A percentile compares a stretch with the other conserved stretches of the same genome.
Evolutionary conservation across 2,329 filamentous ascomycete species (phyloP).

Genomic region (Emmonsiellopsis sp.): DNA sequence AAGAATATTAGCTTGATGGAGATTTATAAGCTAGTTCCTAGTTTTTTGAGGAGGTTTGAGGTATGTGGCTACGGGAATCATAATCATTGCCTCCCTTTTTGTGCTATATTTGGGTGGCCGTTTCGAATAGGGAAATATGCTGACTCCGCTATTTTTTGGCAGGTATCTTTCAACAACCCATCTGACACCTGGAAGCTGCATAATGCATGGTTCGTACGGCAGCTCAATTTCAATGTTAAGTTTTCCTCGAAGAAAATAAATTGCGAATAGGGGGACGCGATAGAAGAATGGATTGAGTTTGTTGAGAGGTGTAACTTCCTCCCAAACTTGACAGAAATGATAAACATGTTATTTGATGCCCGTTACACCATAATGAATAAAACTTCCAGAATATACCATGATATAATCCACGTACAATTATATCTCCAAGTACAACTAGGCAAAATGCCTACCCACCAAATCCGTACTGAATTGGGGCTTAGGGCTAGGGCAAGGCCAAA

Average conservation of each 20-base stretch:
- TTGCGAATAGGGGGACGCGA: background rate
- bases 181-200: slow-evolving; percentile 32
- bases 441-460: too few relatives aligned
- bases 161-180: slow-evolving; percentile 10
- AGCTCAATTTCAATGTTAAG: slow-evolving; percentile 19
- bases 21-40: slow-evolving; percentile 18
- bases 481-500: too few relatives aligned
- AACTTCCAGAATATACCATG: too few relatives aligned
- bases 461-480: too few relatives aligned
- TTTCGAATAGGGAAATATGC: background rate
- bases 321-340: too few relatives aligned
- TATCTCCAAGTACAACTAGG: too few relatives aligned
- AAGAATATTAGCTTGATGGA: slow-evolving; percentile 20
- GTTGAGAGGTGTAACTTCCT: too few relatives aligned
- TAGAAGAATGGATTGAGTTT: too few relatives aligned
- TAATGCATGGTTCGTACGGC: slow-evolving; percentile 44
- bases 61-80: slow-evolving; percentile 8
- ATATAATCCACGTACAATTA: too few relatives aligned
- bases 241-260: slow-evolving; percentile 5
- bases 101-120: background rate
- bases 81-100: background rate
- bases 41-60: slow-evolving; percentile 42
- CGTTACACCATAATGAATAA: too few relatives aligned
- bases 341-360: too few relatives aligned
- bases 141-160: background rate